phyloP scores from a whole-genome alignment of 2,329 filamentous ascomycete species.

The Fusarium caatingaense region DNA sequence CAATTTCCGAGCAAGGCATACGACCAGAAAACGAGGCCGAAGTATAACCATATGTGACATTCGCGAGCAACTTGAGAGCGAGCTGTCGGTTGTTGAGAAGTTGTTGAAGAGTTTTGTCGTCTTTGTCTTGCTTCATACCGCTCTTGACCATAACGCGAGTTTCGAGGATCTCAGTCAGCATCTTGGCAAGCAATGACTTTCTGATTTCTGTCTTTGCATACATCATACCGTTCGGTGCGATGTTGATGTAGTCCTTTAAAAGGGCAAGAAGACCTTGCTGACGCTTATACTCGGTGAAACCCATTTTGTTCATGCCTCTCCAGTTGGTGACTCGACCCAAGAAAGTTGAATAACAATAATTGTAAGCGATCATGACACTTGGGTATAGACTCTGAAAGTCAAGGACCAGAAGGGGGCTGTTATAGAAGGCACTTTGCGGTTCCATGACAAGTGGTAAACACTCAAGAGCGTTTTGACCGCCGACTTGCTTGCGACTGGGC shows the following conservation, averaged over 20 bases:
- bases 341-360: slow-evolving; percentile 98
- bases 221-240: slow-evolving; percentile 97
- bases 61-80: slow-evolving; percentile 95
- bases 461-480: slow-evolving; percentile 92
- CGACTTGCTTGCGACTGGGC: slow-evolving; percentile 90
- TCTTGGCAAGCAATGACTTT: slow-evolving; percentile 92
- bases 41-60: slow-evolving; percentile 98
- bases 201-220: slow-evolving; percentile 87
- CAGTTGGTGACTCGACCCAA: slow-evolving; percentile 86
- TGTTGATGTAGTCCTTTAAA: slow-evolving; percentile 86
- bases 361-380: slow-evolving; percentile 99
- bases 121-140: slow-evolving; percentile 93
- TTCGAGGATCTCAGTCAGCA: slow-evolving; percentile 95
- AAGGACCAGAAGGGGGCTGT: slow-evolving; percentile 85
- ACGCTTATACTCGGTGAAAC: slow-evolving; percentile 87
- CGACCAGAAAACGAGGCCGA: slow-evolving; percentile 96
- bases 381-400: slow-evolving; percentile 98
- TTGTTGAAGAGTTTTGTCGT: slow-evolving; percentile 85
- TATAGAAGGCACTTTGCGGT: slow-evolving; percentile 94
- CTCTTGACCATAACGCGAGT: slow-evolving; percentile 98
- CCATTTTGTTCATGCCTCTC: slow-evolving; percentile 95
- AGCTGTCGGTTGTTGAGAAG: slow-evolving; percentile 93
- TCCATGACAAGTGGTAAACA: slow-evolving; percentile 98
- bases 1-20: slow-evolving; percentile 98
- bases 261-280: slow-evolving; percentile 80